phyloP scores from a whole-genome alignment of 2,329 filamentous ascomycete species.

The Pyrenochaeta sp. region DNA sequence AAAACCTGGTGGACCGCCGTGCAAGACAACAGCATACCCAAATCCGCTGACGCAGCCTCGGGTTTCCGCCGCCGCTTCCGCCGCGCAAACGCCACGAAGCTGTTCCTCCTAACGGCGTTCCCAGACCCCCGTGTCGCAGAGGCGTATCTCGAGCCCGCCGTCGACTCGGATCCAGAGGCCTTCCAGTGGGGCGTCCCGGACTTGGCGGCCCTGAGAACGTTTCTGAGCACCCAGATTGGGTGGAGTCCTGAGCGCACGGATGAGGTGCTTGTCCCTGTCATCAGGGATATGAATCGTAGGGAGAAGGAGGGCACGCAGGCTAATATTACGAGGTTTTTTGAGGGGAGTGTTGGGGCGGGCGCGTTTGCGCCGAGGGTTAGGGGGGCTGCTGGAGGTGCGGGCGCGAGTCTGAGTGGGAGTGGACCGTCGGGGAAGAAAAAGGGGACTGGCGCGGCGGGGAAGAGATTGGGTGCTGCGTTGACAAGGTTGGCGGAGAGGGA shows the following conservation, averaged over 20 bases:
- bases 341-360: conserved; percentile 74
- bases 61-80: conserved; percentile 87
- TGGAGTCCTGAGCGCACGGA: conserved; percentile 93
- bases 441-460: conserved; percentile 39
- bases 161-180: conserved; percentile 76
- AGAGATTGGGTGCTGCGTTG: conserved; percentile 45
- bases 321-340: conserved; percentile 94
- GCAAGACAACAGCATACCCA: conserved; percentile 70
- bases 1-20: conserved; percentile 86
- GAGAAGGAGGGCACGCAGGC: conserved; percentile 90
- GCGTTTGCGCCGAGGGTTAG: conserved; percentile 75
- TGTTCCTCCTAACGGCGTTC: conserved; percentile 84
- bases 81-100: conserved; percentile 77
- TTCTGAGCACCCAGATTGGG: conserved; percentile 89
- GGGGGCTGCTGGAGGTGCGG: conserved; percentile 53
- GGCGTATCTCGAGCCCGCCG: conserved; percentile 86
- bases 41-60: conserved; percentile 61
- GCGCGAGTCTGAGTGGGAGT: too few species aligned
- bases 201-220: conserved; percentile 80
- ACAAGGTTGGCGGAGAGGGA: conserved; percentile 37
- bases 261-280: conserved; percentile 93
- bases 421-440: conserved; percentile 62
- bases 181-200: conserved; percentile 98
- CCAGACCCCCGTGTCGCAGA: conserved; percentile 79
- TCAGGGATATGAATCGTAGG: conserved; percentile 90